A percentile compares a stretch with the other conserved stretches of the same genome.
phyloP scores from a whole-genome alignment of 2,329 filamentous ascomycete genomes.

The Ceratocystis alfenasii region DNA sequence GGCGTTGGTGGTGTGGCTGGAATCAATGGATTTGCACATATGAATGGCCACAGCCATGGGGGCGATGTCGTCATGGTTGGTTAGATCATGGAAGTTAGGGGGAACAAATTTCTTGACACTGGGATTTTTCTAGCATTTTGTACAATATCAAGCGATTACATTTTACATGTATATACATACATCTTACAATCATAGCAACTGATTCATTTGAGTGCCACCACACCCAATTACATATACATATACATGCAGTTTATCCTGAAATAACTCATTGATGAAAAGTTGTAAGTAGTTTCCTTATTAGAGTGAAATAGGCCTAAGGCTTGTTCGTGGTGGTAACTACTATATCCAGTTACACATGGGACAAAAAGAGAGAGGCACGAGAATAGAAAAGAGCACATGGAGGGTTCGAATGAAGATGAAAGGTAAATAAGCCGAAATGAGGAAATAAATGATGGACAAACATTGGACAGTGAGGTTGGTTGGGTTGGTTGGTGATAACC shows the following conservation, averaged over 20 bases:
- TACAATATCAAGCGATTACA: conserved; percentile 2
- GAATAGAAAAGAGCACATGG: neutral
- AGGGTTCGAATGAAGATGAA: neutral
- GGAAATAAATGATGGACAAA: neutral
- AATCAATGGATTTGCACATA: conserved; percentile 1
- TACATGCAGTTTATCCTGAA: too few species aligned
- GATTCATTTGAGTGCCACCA: neutral
- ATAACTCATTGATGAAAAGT: neutral
- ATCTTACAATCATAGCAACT: neutral
- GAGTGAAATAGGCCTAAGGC: neutral
- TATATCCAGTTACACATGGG: too few species aligned
- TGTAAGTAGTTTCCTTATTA: conserved; percentile 3
- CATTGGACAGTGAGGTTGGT: neutral
- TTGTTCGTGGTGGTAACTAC: too few species aligned
- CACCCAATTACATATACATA: neutral
- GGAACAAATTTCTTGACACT: conserved; percentile 13
- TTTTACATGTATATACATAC: neutral
- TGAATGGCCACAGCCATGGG: conserved; percentile 4
- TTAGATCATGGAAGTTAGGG: neutral
- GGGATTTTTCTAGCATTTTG: conserved; percentile 6
- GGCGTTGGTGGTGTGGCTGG: neutral
- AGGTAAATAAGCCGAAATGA: neutral
- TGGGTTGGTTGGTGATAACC: neutral
- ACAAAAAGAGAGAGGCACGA: neutral
- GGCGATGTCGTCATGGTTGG: conserved; percentile 21